Evolutionary conservation across 2,329 filamentous ascomycete species (phyloP).

Genomic region (Trichoderma sp.): DNA sequence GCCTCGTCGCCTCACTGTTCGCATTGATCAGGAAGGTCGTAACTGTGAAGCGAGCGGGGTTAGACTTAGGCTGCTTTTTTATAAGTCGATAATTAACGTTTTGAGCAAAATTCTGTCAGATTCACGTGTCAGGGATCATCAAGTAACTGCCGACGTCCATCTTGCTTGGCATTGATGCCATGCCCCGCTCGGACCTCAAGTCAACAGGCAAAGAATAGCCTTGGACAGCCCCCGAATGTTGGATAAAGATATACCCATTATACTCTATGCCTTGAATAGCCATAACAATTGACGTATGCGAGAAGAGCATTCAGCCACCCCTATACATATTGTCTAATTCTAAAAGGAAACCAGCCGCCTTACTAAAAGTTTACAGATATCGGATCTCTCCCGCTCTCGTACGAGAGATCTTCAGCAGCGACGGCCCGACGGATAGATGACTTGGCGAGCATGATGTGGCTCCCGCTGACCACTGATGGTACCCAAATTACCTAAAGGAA

Average conservation of each 20-base stretch:
- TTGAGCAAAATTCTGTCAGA: not conserved
- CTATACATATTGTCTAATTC: not conserved
- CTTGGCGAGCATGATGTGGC: not conserved
- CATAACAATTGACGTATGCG: not conserved
- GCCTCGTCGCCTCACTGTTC: not conserved
- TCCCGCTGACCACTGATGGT: not conserved
- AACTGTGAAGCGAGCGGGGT: not conserved
- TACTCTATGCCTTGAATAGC: not conserved
- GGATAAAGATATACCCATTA: not conserved
- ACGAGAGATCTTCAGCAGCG: not conserved
- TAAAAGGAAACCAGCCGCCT: too few species aligned
- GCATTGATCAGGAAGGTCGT: conserved; percentile 15
- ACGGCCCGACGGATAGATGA: conserved; percentile 2
- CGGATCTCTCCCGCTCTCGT: too few species aligned
- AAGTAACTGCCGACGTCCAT: not conserved
- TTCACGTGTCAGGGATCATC: not conserved
- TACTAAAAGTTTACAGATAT: not conserved
- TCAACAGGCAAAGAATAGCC: not conserved
- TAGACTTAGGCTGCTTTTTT: not conserved
- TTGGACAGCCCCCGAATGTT: not conserved
- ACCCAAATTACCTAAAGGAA: not conserved
- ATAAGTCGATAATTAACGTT: not conserved
- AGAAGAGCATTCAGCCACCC: not conserved
- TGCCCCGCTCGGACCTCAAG: not conserved
- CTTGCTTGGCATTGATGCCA: not conserved